A percentile compares a stretch with the other conserved stretches of the same genome.
Conservation (phyloP, 2,329 filamentous ascomycete genomes). For the Myriosclerotinia scirpicola region DNA sequence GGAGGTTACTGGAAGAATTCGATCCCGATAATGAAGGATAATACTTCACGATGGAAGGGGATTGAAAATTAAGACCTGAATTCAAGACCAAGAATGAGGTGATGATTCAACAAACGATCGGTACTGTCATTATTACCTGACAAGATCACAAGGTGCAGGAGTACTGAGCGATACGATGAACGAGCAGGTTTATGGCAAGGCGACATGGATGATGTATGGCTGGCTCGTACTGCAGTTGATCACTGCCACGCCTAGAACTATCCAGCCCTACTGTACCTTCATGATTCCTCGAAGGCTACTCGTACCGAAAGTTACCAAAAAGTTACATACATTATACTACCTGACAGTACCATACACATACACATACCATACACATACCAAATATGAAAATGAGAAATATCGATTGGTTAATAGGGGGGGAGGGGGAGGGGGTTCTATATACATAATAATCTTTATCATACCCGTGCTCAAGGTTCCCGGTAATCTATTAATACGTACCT, state of each 20-base stretch:
- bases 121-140: background rate
- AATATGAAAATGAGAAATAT: background rate
- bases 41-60: background rate
- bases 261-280: slow-evolving; percentile 17
- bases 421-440: background rate
- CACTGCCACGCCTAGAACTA: slow-evolving; percentile 4
- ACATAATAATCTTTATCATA: background rate
- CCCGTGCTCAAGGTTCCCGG: background rate
- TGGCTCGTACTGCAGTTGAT: background rate
- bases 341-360: background rate
- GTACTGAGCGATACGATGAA: background rate
- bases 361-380: background rate
- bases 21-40: background rate
- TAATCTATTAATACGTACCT: no score
- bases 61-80: no score
- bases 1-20: background rate
- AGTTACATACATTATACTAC: background rate
- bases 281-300: background rate
- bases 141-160: background rate
- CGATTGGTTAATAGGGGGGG: background rate
- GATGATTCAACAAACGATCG: background rate
- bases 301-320: slow-evolving; percentile 2
- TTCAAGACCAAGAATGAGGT: background rate
- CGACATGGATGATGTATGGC: slow-evolving; percentile 8
- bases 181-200: background rate